Percentiles rank a stretch among this genome's conserved stretches.
Evolutionary conservation across 257 asterid species (phyloP).

Genomic region (Solanum peruvianum): DNA sequence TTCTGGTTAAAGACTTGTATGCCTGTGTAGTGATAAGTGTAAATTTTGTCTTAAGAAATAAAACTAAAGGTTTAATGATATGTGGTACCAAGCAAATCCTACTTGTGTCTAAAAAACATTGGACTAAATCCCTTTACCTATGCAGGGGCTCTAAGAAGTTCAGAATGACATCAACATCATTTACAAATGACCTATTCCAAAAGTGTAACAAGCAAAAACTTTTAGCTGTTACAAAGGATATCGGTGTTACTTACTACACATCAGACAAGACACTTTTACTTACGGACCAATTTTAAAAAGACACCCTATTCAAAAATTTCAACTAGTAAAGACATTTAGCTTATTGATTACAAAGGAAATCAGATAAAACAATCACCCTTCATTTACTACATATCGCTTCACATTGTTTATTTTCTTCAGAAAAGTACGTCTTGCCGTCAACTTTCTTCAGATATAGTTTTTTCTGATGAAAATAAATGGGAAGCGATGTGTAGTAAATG

Average conservation of each 20-base stretch:
- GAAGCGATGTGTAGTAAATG: not conserved
- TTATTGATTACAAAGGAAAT: not conserved
- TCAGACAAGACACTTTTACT: not conserved
- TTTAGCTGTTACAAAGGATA: not conserved
- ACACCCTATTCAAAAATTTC: not conserved
- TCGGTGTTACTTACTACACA: not conserved
- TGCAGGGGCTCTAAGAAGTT: not conserved
- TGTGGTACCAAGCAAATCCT: not conserved
- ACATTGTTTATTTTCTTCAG: not conserved
- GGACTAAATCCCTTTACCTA: not conserved
- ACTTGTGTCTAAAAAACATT: not conserved
- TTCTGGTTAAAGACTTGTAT: not conserved
- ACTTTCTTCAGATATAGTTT: not conserved
- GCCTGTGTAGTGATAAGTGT: not conserved
- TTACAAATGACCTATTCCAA: not conserved
- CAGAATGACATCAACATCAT: not conserved
- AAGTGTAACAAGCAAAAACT: not conserved
- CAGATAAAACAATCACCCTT: not conserved
- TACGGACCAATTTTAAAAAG: not conserved
- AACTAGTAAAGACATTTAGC: not conserved
- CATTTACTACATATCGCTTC: not conserved
- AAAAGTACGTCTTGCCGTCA: not conserved
- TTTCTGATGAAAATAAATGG: not conserved
- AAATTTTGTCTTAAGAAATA: not conserved
- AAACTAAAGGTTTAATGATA: not conserved